Evolutionary conservation across 768 basidiomycete species (phyloP), one percentile per base, ranked within the genome.

Genomic region (Tricholoma hemisulphureum): DNA sequence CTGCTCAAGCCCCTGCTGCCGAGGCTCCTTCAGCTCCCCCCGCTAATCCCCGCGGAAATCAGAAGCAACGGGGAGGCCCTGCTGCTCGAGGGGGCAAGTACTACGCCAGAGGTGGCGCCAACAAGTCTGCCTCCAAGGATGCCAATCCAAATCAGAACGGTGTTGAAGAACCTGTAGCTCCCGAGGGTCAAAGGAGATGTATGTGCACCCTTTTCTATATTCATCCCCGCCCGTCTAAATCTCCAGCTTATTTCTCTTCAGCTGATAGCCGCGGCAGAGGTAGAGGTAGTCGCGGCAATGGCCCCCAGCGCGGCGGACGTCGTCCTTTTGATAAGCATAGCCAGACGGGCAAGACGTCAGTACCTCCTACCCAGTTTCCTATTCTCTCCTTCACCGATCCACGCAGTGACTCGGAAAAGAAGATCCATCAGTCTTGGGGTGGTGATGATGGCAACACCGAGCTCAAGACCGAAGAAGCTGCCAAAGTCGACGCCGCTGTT

Each of bases 341-440:
- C 66, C 84, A 83, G 67, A 93, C 93, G 37, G 93, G 89, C 72
- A 90, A 88, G 75, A 87, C 80, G 90, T 89, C 65, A 61, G 88
- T 80, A 20, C 18, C 20, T 24, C 43, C 58, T 60, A 49, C 23
- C 28, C 28, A n/a, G 56, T 28, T 31, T 16, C 37, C 13, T 61
- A 26, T 54, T 18, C 39, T 8, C 53, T 13, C 39, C 1, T 18
- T 41, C 39, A 54, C 39, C 8, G 14, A 28, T 43, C 52, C 55
- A 23, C 51, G 29, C 61, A 95, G 92, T 71, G 96, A 98, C 76
- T 89, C 92, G 45, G 91, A 95, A 65, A 98, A 98, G 83, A 93
- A 93, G 79, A 77, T 95, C 66, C 89, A 93, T 71, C 90, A 93
- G 69, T 89, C 88, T 63, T 98, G 96, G 96, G 96, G 96, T 62